These are phyloP conservation scores for Puccinellia tenuiflora DNA, from an alignment of 176 grass and related monocot genomes.

Conservation along the genomic window DNA sequence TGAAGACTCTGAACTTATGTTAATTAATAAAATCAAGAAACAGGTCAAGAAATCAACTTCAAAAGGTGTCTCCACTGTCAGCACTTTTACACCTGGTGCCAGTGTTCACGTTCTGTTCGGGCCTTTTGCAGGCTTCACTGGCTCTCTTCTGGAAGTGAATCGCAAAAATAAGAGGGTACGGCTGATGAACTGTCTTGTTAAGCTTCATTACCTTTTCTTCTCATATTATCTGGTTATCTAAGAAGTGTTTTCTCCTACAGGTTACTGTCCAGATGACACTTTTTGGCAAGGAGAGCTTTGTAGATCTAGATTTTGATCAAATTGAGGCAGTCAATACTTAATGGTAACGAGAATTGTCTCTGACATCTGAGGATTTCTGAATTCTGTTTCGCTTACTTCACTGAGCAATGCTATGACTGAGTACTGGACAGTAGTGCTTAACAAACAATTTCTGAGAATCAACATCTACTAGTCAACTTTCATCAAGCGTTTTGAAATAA, in stretches of 20 bases:
- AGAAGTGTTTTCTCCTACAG: constrained; percentile 36
- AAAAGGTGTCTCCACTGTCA: not conserved
- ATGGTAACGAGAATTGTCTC: not conserved
- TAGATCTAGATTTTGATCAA: constrained; percentile 86
- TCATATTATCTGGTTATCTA: constrained; percentile 25
- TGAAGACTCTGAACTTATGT: constrained; percentile 39
- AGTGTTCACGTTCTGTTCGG: constrained; percentile 60
- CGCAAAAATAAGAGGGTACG: constrained; percentile 71
- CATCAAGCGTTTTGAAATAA: constrained; percentile 1
- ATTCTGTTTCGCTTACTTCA: not conserved
- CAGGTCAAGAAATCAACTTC: constrained; percentile 40
- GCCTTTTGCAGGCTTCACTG: constrained; percentile 67
- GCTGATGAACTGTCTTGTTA: not conserved
- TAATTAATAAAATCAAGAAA: constrained; percentile 42
- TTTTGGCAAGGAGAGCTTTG: constrained; percentile 85
- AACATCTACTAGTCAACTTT: not conserved
- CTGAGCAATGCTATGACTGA: not conserved
- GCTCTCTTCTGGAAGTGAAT: constrained; percentile 58
- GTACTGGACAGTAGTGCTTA: not conserved
- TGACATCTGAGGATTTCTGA: constrained; percentile 1
- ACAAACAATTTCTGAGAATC: not conserved
- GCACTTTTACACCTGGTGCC: constrained; percentile 43
- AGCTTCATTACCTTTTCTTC: not conserved
- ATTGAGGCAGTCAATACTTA: constrained; percentile 43
- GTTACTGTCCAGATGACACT: constrained; percentile 54